Evolutionary conservation across 192 early-diverging fungal species (phyloP).

Genomic region (Backusella circina): DNA sequence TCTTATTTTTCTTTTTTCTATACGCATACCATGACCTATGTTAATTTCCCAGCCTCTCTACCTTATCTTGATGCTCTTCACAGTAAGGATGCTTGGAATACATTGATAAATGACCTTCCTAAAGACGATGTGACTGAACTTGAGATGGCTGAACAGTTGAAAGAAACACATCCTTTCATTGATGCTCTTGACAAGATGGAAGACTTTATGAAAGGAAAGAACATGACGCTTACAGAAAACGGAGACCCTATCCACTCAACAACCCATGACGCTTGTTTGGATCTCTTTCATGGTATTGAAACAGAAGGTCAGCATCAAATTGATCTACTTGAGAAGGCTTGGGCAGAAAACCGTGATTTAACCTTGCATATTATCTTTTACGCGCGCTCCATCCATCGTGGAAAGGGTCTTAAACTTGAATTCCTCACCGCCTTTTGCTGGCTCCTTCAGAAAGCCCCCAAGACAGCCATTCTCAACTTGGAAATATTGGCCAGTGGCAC

Average conservation of each 20-base stretch:
- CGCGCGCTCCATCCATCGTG: constrained; percentile 32
- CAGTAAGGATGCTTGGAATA: background rate
- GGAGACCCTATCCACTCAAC: constrained; percentile 25
- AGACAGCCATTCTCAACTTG: constrained; percentile 34
- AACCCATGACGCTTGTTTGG: constrained; percentile 27
- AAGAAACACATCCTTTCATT: background rate
- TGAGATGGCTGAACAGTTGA: background rate
- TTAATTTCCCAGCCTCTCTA: constrained; percentile 1
- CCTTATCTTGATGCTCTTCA: constrained; percentile 16
- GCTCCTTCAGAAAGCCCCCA: constrained; percentile 31
- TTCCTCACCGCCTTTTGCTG: constrained; percentile 35
- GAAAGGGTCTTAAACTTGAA: constrained; percentile 22
- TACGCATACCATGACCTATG: background rate
- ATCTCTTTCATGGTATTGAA: constrained; percentile 30
- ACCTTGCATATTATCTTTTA: constrained; percentile 37
- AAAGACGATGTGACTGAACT: background rate
- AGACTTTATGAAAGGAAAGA: background rate
- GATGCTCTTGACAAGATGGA: background rate
- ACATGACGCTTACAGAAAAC: constrained; percentile 29
- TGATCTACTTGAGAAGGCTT: constrained; percentile 9
- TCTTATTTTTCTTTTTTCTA: background rate
- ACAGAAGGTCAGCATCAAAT: background rate
- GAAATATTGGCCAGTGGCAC: constrained; percentile 22
- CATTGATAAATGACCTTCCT: background rate
- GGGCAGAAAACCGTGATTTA: constrained; percentile 21